Conservation (phyloP, 495 filamentous ascomycete genomes). For the Aspergillus hancockii region DNA sequence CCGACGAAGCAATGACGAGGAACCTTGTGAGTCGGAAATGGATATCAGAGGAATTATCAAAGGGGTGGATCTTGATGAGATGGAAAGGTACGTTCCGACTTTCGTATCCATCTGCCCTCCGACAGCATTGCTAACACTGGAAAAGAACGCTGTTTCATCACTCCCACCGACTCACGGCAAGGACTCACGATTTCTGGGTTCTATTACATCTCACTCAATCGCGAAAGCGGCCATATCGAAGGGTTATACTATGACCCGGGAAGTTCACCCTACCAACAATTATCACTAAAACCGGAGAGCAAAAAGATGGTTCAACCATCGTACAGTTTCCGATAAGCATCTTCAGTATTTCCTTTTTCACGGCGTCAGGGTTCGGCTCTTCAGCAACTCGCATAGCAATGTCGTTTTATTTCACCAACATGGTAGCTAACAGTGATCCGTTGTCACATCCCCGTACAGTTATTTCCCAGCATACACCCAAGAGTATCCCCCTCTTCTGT, state of each 20-base stretch:
- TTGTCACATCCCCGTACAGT: not conserved
- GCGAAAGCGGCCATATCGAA: constrained; percentile 63
- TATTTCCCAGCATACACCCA: not conserved
- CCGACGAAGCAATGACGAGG: constrained; percentile 58
- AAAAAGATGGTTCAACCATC: constrained; percentile 43
- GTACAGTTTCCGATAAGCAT: constrained; percentile 40
- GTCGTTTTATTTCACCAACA: constrained; percentile 7
- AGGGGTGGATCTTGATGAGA: constrained; percentile 72
- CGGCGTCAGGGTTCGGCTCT: constrained; percentile 1
- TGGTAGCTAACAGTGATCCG: not conserved
- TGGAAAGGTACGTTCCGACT: constrained; percentile 63
- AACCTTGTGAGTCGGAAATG: constrained; percentile 59
- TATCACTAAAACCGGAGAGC: constrained; percentile 57
- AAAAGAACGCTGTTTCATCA: constrained; percentile 71
- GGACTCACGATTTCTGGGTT: constrained; percentile 75
- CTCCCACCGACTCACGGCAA: constrained; percentile 54
- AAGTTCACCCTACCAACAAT: constrained; percentile 70
- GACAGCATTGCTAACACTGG: constrained; percentile 10
- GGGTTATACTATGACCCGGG: constrained; percentile 74
- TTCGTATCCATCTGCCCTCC: not conserved
- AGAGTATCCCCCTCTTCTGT: not conserved
- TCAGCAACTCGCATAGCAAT: constrained; percentile 19
- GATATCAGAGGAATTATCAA: constrained; percentile 51
- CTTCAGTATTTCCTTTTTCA: not conserved
- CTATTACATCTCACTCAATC: constrained; percentile 68